These are phyloP conservation scores for Linnemannia zychae DNA, from an alignment of 192 early-diverging fungal genomes.

Conservation along the genomic window DNA sequence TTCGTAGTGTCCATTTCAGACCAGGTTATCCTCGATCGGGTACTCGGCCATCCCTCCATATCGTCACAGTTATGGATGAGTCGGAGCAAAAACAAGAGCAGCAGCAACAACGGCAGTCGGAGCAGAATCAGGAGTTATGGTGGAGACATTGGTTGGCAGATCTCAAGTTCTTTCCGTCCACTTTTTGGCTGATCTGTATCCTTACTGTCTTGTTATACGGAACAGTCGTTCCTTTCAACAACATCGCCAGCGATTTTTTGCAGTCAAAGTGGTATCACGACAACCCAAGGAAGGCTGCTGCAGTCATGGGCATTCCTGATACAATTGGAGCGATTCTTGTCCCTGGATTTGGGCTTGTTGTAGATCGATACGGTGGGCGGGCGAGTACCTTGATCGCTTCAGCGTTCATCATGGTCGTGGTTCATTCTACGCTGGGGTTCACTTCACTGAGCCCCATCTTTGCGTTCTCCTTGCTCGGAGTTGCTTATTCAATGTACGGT, in stretches of 20 bases:
- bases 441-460: constrained; percentile 62
- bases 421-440: constrained; percentile 64
- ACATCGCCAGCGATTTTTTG: constrained; percentile 73
- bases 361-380: constrained; percentile 69
- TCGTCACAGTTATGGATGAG: constrained; percentile 27
- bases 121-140: constrained; percentile 7
- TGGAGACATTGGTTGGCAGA: constrained; percentile 33
- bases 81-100: not conserved
- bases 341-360: constrained; percentile 66
- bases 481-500: constrained; percentile 70
- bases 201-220: constrained; percentile 68
- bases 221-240: constrained; percentile 73
- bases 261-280: constrained; percentile 73
- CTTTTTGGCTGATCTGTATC: constrained; percentile 41
- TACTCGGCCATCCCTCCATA: constrained; percentile 33
- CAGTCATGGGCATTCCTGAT: constrained; percentile 78
- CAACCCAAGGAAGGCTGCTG: constrained; percentile 68
- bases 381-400: constrained; percentile 61
- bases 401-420: constrained; percentile 55
- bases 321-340: constrained; percentile 67
- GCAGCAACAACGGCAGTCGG: not conserved
- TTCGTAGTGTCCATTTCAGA: constrained; percentile 26
- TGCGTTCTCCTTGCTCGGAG: constrained; percentile 66
- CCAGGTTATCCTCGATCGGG: constrained; percentile 23
- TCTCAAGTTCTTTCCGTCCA: constrained; percentile 30